Percentiles rank a stretch among this genome's conserved stretches.
phyloP scores from a whole-genome alignment of 345 rosid species.

The Ricinus communis region DNA sequence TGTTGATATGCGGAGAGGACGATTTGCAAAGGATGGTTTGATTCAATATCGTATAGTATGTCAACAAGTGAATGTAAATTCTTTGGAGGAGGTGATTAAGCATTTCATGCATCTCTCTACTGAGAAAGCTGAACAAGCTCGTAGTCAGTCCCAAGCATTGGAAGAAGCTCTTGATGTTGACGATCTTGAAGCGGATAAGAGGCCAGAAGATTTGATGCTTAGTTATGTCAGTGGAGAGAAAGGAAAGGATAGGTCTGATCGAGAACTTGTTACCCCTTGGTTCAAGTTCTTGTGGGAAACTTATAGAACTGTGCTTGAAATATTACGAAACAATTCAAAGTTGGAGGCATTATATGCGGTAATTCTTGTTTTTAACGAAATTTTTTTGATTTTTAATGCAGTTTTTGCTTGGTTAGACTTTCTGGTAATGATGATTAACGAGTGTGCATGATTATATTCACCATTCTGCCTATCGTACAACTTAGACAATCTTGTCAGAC shows the following conservation, averaged over 20 bases:
- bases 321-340: slow-evolving; percentile 92
- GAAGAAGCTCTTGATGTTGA: slow-evolving; percentile 99
- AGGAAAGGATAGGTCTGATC: slow-evolving; percentile 97
- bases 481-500: neutral
- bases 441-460: neutral
- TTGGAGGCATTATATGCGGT: slow-evolving; percentile 98
- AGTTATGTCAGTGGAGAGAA: slow-evolving; percentile 99
- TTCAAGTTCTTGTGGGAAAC: slow-evolving; percentile 99
- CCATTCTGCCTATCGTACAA: neutral
- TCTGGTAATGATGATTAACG: neutral
- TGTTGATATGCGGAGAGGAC: slow-evolving; percentile 87
- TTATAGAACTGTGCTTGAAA: slow-evolving; percentile 96
- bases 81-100: slow-evolving; percentile 99
- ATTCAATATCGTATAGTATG: slow-evolving; percentile 93
- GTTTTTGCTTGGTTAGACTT: neutral
- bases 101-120: slow-evolving; percentile 93
- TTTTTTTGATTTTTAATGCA: neutral
- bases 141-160: slow-evolving; percentile 81
- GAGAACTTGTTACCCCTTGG: slow-evolving; percentile 98
- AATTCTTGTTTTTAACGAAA: slow-evolving; percentile 22
- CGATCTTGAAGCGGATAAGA: slow-evolving; percentile 96
- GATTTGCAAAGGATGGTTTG: slow-evolving; percentile 94
- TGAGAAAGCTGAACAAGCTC: slow-evolving; percentile 97
- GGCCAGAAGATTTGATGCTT: slow-evolving; percentile 95
- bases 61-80: slow-evolving; percentile 90